phyloP scores from a whole-genome alignment of 306 rosid genomes.

The Pyrus pyrifolia region DNA sequence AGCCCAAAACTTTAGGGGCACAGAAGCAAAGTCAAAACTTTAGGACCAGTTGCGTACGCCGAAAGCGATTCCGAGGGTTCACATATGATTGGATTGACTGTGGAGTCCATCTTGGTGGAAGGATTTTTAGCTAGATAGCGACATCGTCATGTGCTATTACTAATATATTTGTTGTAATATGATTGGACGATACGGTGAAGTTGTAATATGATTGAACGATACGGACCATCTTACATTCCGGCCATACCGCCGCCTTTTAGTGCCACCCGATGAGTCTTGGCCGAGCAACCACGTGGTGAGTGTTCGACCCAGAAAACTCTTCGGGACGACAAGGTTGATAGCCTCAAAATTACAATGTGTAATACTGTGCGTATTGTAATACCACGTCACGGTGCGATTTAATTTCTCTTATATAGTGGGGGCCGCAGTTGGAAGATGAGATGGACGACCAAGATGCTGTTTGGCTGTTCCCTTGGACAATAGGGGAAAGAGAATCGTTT shows the following conservation, averaged over 20 bases:
- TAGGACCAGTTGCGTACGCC: not conserved
- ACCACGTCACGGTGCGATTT: too few relatives aligned
- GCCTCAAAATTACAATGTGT: too few relatives aligned
- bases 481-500: slow-evolving; percentile 1
- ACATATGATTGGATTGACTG: not conserved
- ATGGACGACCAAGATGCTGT: not conserved
- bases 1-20: not conserved
- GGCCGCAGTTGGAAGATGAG: not conserved
- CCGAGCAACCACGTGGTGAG: too few relatives aligned
- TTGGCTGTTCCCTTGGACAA: not conserved
- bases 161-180: too few relatives aligned
- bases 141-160: not conserved
- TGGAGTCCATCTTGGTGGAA: not conserved
- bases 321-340: too few relatives aligned
- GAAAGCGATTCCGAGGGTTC: not conserved
- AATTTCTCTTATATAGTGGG: not conserved
- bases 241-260: too few relatives aligned
- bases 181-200: not conserved
- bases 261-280: not conserved
- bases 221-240: too few relatives aligned
- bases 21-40: not conserved
- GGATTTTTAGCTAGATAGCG: not conserved
- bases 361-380: too few relatives aligned
- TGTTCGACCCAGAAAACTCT: too few relatives aligned
- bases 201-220: too few relatives aligned